Conservation (phyloP, 768 basidiomycete genomes). For the Amanita subjunquillea region DNA sequence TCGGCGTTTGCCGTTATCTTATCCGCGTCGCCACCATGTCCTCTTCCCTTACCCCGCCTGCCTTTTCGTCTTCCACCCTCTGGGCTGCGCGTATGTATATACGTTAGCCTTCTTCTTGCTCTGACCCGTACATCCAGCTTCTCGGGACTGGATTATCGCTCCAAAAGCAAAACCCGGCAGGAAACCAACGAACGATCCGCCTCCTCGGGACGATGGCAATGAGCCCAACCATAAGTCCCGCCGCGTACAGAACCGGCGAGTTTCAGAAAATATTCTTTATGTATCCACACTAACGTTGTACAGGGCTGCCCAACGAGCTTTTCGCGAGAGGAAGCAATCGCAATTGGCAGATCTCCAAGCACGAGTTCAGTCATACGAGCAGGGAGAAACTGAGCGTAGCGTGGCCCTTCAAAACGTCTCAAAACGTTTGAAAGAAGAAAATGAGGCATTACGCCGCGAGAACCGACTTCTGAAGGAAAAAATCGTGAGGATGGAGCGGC, state of each 20-base stretch:
- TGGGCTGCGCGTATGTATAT: constrained; percentile 61
- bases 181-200: constrained; percentile 70
- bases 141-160: constrained; percentile 85
- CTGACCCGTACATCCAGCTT: constrained; percentile 34
- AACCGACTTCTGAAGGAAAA: constrained; percentile 50
- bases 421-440: constrained; percentile 81
- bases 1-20: constrained; percentile 33
- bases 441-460: constrained; percentile 62
- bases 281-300: constrained; percentile 7
- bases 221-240: constrained; percentile 53
- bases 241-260: constrained; percentile 66
- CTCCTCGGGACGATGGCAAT: constrained; percentile 27
- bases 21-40: constrained; percentile 20
- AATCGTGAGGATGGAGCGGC: constrained; percentile 28
- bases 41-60: constrained; percentile 7
- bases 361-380: constrained; percentile 75
- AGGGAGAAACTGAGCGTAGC: constrained; percentile 85
- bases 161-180: constrained; percentile 82
- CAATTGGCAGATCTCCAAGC: constrained; percentile 84
- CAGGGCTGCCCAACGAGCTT: constrained; percentile 84
- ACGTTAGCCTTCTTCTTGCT: not conserved
- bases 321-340: constrained; percentile 82
- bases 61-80: constrained; percentile 43
- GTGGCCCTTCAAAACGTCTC: constrained; percentile 76
- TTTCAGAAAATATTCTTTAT: constrained; percentile 4